These are phyloP conservation scores for Colletotrichum camelliae DNA, from an alignment of 2,329 filamentous ascomycete species.

Conservation along the genomic window DNA sequence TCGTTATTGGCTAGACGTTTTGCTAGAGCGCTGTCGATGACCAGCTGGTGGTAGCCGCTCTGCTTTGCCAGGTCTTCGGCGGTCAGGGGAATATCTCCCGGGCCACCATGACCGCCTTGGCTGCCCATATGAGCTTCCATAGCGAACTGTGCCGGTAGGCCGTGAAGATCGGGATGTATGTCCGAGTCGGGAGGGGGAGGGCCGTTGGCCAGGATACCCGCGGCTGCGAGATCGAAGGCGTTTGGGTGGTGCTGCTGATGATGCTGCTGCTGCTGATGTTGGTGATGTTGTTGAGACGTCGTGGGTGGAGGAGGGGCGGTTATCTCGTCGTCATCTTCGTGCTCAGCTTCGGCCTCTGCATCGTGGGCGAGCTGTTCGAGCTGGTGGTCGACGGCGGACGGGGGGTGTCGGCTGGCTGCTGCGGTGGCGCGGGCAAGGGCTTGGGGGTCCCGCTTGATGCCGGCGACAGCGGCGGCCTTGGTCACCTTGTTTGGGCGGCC, in stretches of 20 bases:
- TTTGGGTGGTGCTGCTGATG: constrained; percentile 22
- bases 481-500: constrained; percentile 49
- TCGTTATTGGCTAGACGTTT: constrained; percentile 56
- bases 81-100: constrained; percentile 29
- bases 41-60: constrained; percentile 51
- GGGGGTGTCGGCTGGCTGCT: constrained; percentile 30
- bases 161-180: constrained; percentile 29
- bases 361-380: constrained; percentile 32
- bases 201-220: constrained; percentile 36
- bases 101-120: background rate
- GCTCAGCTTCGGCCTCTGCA: constrained; percentile 26
- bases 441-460: constrained; percentile 11
- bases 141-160: constrained; percentile 25
- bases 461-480: constrained; percentile 36
- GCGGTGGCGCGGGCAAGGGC: constrained; percentile 24
- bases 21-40: constrained; percentile 60
- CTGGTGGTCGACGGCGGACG: constrained; percentile 36
- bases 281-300: constrained; percentile 11
- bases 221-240: constrained; percentile 33
- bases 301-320: background rate
- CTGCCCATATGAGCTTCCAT: constrained; percentile 27
- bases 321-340: constrained; percentile 20
- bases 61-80: constrained; percentile 53
- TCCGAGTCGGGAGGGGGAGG: constrained; percentile 25
- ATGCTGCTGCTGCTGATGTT: constrained; percentile 26